Conservation (phyloP, 148 eudicot genomes). For the Vaccinium corymbosum region DNA sequence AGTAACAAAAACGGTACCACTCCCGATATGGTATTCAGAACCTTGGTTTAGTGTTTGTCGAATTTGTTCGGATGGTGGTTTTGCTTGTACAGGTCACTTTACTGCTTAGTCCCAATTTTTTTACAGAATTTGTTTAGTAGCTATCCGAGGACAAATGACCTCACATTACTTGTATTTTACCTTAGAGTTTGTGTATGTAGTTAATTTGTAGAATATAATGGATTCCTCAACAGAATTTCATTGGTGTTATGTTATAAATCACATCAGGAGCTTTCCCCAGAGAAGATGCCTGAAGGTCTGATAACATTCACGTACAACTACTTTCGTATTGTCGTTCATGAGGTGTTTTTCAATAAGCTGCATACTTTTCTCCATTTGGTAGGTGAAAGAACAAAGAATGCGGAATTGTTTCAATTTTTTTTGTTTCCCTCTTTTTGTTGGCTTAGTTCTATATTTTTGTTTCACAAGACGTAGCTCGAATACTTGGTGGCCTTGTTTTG, state of each 20-base stretch:
- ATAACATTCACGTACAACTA: neutral
- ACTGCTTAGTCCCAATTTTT: neutral
- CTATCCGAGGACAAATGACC: neutral
- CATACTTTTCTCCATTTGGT: neutral
- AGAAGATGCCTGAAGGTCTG: neutral
- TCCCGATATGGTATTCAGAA: too few species aligned
- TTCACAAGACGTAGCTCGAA: neutral
- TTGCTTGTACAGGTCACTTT: slow-evolving; percentile 10
- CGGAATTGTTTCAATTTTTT: too few species aligned
- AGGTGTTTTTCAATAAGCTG: neutral
- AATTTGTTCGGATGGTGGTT: neutral
- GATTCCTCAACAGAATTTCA: neutral
- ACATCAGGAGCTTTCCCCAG: neutral
- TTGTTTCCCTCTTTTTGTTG: neutral
- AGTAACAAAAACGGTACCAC: too few species aligned
- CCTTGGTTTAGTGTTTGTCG: neutral
- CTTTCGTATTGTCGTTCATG: neutral
- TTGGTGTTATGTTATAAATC: neutral
- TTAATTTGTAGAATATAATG: neutral
- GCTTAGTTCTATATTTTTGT: neutral
- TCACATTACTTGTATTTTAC: neutral
- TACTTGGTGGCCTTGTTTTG: neutral
- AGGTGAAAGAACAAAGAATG: neutral
- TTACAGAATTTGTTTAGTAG: slow-evolving; percentile 8
- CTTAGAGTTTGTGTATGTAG: neutral